Percentiles rank a stretch among this genome's conserved stretches.
Conservation (phyloP, 331 rosid species). For the Phaseolus coccineus region DNA sequence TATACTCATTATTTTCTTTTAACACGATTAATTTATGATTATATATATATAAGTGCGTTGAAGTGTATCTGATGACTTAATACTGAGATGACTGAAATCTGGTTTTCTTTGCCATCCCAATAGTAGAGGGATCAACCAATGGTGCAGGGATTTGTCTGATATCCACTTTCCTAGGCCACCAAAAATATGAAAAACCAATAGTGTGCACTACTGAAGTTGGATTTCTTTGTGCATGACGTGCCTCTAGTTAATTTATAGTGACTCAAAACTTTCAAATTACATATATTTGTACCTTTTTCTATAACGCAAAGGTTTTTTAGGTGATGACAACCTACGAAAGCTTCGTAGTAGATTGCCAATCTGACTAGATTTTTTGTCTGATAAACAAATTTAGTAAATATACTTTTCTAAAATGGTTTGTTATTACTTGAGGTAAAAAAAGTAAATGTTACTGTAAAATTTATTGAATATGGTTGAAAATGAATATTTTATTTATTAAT, state of each 20-base stretch:
- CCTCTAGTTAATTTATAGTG: neutral
- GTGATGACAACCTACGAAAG: slow-evolving; percentile 17
- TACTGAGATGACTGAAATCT: slow-evolving; percentile 25
- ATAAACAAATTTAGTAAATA: neutral
- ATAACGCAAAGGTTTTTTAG: neutral
- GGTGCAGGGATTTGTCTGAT: slow-evolving; percentile 42
- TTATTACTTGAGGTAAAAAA: neutral
- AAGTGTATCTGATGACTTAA: slow-evolving; percentile 35
- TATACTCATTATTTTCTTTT: slow-evolving; percentile 6
- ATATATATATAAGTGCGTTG: slow-evolving; percentile 34
- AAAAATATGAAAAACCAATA: slow-evolving; percentile 1
- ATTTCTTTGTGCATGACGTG: slow-evolving; percentile 15
- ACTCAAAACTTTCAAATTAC: neutral
- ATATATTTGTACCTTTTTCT: neutral
- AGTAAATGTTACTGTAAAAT: neutral
- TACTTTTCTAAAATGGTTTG: neutral
- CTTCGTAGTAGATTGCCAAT: neutral
- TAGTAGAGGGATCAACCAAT: slow-evolving; percentile 32
- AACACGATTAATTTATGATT: neutral
- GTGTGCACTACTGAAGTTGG: neutral
- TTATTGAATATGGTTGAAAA: neutral
- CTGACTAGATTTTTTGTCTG: slow-evolving; percentile 5
- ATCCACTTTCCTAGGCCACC: slow-evolving; percentile 44
- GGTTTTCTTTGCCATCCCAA: neutral
- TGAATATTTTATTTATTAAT: neutral